These are phyloP conservation scores for Colletotrichum spinosum DNA, from an alignment of 2,329 filamentous ascomycete species.

Conservation along the genomic window DNA sequence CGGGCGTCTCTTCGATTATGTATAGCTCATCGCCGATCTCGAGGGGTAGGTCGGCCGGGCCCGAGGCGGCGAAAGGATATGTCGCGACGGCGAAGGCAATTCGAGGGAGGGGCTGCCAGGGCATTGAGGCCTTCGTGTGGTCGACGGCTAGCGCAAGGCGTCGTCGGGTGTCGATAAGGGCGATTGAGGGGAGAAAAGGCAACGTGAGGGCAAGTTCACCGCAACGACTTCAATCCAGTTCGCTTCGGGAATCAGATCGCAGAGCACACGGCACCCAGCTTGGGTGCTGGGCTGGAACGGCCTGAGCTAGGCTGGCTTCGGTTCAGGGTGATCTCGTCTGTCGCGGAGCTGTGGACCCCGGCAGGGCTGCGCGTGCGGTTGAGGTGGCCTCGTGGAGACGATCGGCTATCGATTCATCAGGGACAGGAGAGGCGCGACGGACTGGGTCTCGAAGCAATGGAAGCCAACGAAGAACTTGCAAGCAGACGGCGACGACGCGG, in stretches of 20 bases:
- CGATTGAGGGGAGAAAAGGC: constrained; percentile 7
- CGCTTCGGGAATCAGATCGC: constrained; percentile 2
- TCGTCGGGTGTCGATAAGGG: constrained; percentile 4
- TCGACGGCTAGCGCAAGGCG: constrained; percentile 22
- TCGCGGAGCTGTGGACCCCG: constrained; percentile 35
- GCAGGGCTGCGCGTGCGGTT: constrained; percentile 30
- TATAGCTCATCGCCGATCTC: constrained; percentile 99
- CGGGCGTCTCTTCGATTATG: constrained; percentile 95
- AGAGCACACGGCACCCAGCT: constrained; percentile 5
- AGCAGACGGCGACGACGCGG: constrained; percentile 5
- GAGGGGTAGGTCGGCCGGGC: constrained; percentile 90
- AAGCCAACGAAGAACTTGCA: no score
- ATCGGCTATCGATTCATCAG: constrained; percentile 38
- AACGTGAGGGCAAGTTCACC: not conserved
- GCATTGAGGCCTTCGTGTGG: constrained; percentile 68
- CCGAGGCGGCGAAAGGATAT: constrained; percentile 90
- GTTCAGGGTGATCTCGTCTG: constrained; percentile 6
- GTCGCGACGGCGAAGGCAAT: constrained; percentile 98
- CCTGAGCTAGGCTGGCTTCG: not conserved
- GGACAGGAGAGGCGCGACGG: constrained; percentile 24
- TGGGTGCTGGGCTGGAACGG: no score
- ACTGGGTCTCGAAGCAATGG: constrained; percentile 3
- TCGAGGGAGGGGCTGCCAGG: constrained; percentile 95
- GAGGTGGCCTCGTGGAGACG: constrained; percentile 36
- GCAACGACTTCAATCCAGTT: constrained; percentile 5